Conservation (phyloP, 1,284 basidiomycete genomes). For the Marasmius tenuissimus region DNA sequence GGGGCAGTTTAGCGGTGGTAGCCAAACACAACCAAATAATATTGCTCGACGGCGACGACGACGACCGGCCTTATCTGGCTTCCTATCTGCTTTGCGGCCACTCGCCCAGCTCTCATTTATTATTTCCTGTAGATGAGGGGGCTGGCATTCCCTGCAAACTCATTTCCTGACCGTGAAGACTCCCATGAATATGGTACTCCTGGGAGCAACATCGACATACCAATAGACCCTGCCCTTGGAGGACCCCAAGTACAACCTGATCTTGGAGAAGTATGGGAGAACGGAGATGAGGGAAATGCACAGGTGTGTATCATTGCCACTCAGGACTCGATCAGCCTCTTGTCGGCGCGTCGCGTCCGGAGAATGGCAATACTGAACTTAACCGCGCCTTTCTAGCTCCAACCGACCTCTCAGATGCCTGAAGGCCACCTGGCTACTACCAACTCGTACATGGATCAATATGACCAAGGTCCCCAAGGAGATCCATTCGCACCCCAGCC, state of each 20-base stretch:
- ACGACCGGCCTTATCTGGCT: neutral
- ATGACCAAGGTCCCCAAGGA: constrained; percentile 73
- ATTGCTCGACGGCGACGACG: neutral
- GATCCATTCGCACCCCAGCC: constrained; percentile 75
- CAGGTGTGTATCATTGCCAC: neutral
- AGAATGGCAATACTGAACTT: neutral
- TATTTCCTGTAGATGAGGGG: neutral
- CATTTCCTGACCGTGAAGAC: neutral
- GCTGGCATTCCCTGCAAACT: neutral
- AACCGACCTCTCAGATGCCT: neutral
- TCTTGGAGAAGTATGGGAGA: neutral
- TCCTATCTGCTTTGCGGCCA: neutral
- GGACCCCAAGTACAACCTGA: neutral
- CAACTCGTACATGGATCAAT: constrained; percentile 39
- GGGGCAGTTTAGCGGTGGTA: neutral
- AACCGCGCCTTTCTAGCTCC: neutral
- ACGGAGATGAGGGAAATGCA: neutral
- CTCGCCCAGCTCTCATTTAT: neutral
- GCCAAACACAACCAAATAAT: neutral
- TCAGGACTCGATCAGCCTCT: neutral
- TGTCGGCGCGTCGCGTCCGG: constrained; percentile 1
- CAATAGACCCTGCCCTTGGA: constrained; percentile 5
- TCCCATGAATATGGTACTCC: constrained; percentile 1
- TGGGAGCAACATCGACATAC: constrained; percentile 1
- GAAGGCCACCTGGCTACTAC: neutral